Base-by-base conservation (phyloP, 352 stramenopile species). In the Phytopythium ostracodes region DNA sequence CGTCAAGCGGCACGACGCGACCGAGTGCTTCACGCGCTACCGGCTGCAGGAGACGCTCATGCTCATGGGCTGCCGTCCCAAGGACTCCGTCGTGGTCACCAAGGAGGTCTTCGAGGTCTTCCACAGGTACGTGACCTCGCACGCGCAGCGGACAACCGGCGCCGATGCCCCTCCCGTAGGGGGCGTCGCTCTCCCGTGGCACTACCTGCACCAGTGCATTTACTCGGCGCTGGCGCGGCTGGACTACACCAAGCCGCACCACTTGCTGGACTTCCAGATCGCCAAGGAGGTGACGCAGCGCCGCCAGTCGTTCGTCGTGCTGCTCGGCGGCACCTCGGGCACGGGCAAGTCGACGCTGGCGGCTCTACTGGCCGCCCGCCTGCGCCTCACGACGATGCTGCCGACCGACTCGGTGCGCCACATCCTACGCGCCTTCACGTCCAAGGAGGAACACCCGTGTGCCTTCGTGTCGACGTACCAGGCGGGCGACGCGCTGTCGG, bases 381-480 rank as follows among this genome's bases (percentile, higher is more conserved):
- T 96, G 59, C 75, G 87, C 53, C 76, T 96, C 61, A 94, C 87
- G 56, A 96, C 86, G 9, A 82, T 96, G 25, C 64, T 96, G 22
- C 84, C 87, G 6, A 96, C 87, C 0, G 87, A 96, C 66, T 96
- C 87, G 62, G 84, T 96, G 59, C 84, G 87, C 29, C 87, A 96
- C 61, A 85, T 92, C 15, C 57, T 92, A 56, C 79, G 84, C 12
- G 80, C 87, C 17, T 92, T 92, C 67, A 94, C 83, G 38, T 87
- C 76, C 3, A 94, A 92, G 46, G 81, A 86, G 43, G 78, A 92
- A 58, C 86, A 89, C 44, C 87, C 87, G 38, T 89, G 83, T 49
- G 81, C 82, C 0, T 96, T 96, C 40, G 86, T 93, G 40, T 96
- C 87, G 20, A 96, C 87, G 47, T 96, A 96, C 60, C 84, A 96